A percentile compares a stretch with the other conserved stretches of the same genome.
Evolutionary conservation across 352 stramenopile genomes (phyloP).

Genomic region (Chrysophaeum taylorii): DNA sequence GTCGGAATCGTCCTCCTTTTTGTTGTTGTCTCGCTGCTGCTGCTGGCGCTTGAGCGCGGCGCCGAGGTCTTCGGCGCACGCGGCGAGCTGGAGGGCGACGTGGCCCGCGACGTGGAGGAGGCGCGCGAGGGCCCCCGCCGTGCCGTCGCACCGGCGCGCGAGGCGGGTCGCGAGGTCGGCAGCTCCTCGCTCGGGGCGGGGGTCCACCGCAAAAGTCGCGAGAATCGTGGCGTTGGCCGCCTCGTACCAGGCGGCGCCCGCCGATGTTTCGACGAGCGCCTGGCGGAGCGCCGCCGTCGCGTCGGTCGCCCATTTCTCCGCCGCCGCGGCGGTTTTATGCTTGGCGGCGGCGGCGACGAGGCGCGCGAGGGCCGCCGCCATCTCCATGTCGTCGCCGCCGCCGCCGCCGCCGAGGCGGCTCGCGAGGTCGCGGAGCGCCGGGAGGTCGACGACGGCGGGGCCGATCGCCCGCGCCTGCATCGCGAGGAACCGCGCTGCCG

Average conservation of each 20-base stretch:
- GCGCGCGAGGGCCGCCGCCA: neutral
- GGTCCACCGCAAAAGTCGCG: neutral
- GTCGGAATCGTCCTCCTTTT: constrained; percentile 39
- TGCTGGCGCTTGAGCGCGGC: constrained; percentile 66
- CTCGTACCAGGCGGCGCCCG: neutral
- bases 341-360: neutral
- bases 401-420: neutral
- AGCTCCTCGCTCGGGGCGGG: neutral
- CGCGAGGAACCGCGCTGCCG: neutral
- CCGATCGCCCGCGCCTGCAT: neutral
- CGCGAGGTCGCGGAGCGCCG: neutral
- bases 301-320: neutral
- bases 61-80: constrained; percentile 80
- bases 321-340: no score
- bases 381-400: neutral
- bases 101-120: constrained; percentile 91
- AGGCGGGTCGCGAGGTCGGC: neutral
- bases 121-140: constrained; percentile 49
- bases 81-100: constrained; percentile 79
- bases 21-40: constrained; percentile 15
- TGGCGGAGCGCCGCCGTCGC: neutral
- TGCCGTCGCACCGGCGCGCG: neutral
- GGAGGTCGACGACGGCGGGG: constrained; percentile 10
- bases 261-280: neutral
- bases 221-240: neutral